Base-by-base conservation (phyloP, 164 flowering plant genomes). In the Nymphaea colorata region DNA sequence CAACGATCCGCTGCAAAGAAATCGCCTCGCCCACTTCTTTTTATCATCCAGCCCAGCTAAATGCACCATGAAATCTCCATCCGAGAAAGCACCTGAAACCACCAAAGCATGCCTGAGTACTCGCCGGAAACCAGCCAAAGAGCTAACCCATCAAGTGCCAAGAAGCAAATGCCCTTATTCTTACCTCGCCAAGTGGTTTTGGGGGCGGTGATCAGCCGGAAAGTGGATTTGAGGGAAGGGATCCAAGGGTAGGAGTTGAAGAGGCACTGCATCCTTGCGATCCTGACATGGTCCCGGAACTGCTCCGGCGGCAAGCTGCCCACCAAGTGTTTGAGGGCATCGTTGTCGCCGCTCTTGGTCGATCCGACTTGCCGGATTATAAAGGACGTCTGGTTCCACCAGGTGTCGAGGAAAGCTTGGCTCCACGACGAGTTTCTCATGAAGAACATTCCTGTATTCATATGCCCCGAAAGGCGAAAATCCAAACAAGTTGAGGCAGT, bases 171-270 rank as follows among this genome's bases (percentile, higher is more conserved):
- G n/a, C 55, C 2, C 11, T 4, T 47, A 6, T 4, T 25, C 12
- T 44, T 14, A 72, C 74, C 74, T 62, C 67, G 62, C 74, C 74
- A 72, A 41, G 62, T 63, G 44, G 70, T 55, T 55, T 42, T 11
- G 4, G 74, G 74, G 14, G 66, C 67, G 18, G 66, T 51, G 3
- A 72, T 5, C 4, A 72, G 59, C 15, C 74, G 66, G 55, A 62
- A 62, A 25, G 70, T 43, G 43, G 74, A 51, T 67, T 72, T 72
- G 70, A 69, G 67, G 7, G 74, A 59, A 42, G 74, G 74, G 44
- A 62, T 44, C 74, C 74, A 72, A 7, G 74, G 74, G 47, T 72
- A 72, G 64, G 74, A 72, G 43, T 72, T 72, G 64, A 72, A 72
- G 15, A 72, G 67, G 67, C 74, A 72, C 53, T 72, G 74, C 74